phyloP scores from a whole-genome alignment of 176 grass and related monocot species.

The Aegilops sharonensis region DNA sequence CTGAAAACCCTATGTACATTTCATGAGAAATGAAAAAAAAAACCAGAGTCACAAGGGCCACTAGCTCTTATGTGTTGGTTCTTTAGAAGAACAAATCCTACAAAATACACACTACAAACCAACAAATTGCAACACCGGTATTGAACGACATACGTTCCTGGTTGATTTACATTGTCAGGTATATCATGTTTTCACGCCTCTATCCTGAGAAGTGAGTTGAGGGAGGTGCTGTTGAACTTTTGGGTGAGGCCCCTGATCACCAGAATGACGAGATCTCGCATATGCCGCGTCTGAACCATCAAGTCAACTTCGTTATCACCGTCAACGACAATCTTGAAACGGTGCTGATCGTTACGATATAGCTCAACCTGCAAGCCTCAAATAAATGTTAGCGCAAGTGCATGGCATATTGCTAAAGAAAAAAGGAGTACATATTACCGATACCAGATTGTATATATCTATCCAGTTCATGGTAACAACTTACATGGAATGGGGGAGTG shows the following conservation, averaged over 20 bases:
- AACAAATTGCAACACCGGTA: not conserved
- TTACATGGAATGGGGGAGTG: slow-evolving; percentile 88
- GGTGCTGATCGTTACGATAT: slow-evolving; percentile 77
- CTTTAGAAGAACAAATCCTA: slow-evolving; percentile 30
- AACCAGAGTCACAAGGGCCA: not conserved
- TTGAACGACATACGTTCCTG: not conserved
- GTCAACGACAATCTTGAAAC: slow-evolving; percentile 91
- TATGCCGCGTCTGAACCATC: slow-evolving; percentile 82
- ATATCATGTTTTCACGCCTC: slow-evolving; percentile 45
- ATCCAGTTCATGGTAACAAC: not conserved
- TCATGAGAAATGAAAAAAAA: slow-evolving; percentile 20
- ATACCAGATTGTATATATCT: not conserved
- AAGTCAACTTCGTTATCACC: slow-evolving; percentile 69
- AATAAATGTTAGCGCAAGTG: not conserved
- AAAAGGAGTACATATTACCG: not conserved
- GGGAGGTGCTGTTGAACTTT: slow-evolving; percentile 95
- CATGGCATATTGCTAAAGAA: not conserved
- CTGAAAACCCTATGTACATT: slow-evolving; percentile 40
- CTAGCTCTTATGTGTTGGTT: slow-evolving; percentile 7
- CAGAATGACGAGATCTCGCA: slow-evolving; percentile 72
- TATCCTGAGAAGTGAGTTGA: slow-evolving; percentile 86
- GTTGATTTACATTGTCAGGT: not conserved
- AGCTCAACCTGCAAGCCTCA: slow-evolving; percentile 71
- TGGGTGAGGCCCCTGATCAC: slow-evolving; percentile 87
- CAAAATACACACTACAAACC: slow-evolving; percentile 36